These are phyloP conservation scores for Zymoseptoria passerinii DNA, from an alignment of 2,329 filamentous ascomycete genomes.

Conservation along the genomic window DNA sequence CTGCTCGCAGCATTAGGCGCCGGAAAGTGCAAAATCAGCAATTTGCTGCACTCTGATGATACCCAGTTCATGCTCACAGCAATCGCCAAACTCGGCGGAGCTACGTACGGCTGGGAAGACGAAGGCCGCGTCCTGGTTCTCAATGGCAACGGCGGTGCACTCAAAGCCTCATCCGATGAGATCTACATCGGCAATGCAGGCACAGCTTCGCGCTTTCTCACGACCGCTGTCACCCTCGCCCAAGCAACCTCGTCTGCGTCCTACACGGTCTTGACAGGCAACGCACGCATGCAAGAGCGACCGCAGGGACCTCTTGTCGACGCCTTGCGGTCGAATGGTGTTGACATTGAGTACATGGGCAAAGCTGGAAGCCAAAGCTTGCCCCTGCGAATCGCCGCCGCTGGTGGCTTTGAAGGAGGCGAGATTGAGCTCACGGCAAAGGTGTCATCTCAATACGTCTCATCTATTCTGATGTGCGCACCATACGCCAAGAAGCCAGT, in stretches of 20 bases:
- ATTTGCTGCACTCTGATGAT: conserved; percentile 91
- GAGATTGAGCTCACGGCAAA: conserved; percentile 88
- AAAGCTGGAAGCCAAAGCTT: conserved; percentile 75
- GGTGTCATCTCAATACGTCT: conserved; percentile 98
- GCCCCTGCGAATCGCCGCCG: conserved; percentile 73
- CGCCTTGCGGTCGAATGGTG: conserved; percentile 76
- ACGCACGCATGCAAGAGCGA: conserved; percentile 89
- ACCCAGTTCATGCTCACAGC: conserved; percentile 96
- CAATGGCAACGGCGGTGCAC: conserved; percentile 77
- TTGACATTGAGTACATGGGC: conserved; percentile 79
- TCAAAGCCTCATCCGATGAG: conserved; percentile 65
- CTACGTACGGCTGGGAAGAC: conserved; percentile 87
- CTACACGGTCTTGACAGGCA: conserved; percentile 80
- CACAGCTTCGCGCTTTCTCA: conserved; percentile 90
- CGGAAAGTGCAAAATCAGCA: conserved; percentile 80
- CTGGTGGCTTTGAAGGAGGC: conserved; percentile 75
- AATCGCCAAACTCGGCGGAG: conserved; percentile 74
- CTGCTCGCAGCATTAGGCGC: conserved; percentile 85
- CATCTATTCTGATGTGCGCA: conserved; percentile 90
- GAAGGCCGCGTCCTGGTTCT: conserved; percentile 86
- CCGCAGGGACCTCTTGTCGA: conserved; percentile 92
- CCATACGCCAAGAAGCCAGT: conserved; percentile 94
- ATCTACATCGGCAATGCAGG: conserved; percentile 95
- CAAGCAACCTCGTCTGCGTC: conserved; percentile 51
- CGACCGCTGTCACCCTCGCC: conserved; percentile 81